Base-by-base conservation (phyloP, 305 asterid species). In the Solanum hybrid region DNA sequence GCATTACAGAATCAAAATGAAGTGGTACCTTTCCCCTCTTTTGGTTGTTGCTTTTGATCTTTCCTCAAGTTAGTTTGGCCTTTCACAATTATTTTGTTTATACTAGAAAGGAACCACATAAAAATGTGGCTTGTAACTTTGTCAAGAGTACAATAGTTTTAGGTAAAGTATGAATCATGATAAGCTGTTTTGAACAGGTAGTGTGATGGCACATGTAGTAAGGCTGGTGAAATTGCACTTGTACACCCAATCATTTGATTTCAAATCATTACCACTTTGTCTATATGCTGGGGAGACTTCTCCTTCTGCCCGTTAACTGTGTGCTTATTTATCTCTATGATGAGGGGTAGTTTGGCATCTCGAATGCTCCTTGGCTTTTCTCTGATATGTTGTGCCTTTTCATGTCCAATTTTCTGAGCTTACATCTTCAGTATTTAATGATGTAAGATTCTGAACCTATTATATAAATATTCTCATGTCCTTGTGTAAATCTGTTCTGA, bases 1-100 rank as follows among this genome's bases (percentile, higher is more conserved):
- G 98, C 99, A 89, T 93, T 97, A 90, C 99, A 96, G 89, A 93
- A 95, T 91, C 99, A 97, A 92, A 96, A 95, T 94, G 99, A 97
- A 93, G 99, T 96, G 98, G 99, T 97, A 94, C 89, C 88, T 78
- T 77, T 89, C 84, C 93, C 91, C 77, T 84, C 87, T 27, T 81
- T 45, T 42, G 71, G 38, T 81, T 81, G 87, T 42, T 45, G 15
- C 71, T 81, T 36, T 27, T 81, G 71, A 4, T 81, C 72, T 81
- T 26, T 42, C 37, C 71, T 42, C 87, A 42, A 81, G 60, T 81
- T 64, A 81, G 36, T 27, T 42, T 81, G 86, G 4, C 15, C 71
- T 81, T 40, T 17, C 86, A 81, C 69, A 14, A 29, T 42, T 81
- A 15, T 60, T 26, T 29, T 27, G 87, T 42, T 81, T 81, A 81